These are phyloP conservation scores for Davidsoniella virescens DNA, from an alignment of 2,329 filamentous ascomycete species.

Conservation along the genomic window DNA sequence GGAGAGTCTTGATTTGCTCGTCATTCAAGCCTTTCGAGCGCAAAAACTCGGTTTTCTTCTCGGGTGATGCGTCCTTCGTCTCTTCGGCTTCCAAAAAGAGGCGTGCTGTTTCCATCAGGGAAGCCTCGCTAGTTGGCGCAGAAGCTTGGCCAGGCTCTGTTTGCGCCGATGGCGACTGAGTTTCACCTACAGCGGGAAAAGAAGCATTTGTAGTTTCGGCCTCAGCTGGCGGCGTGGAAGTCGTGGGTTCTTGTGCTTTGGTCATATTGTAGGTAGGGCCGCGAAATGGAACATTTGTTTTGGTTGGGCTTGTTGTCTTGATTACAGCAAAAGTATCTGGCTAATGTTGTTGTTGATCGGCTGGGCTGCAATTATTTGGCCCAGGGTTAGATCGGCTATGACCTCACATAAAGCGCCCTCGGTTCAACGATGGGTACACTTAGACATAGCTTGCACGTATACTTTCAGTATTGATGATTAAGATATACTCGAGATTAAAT, in stretches of 20 bases:
- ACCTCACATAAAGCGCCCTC: no score
- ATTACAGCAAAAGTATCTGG: not conserved
- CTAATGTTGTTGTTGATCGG: no score
- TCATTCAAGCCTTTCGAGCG: constrained; percentile 56
- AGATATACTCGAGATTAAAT: no score
- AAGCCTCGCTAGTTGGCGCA: not conserved
- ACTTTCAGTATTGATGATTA: no score
- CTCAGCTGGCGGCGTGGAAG: no score
- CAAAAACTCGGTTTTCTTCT: constrained; percentile 63
- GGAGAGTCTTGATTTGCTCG: constrained; percentile 50
- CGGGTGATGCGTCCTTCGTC: constrained; percentile 50
- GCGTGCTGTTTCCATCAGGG: constrained; percentile 44
- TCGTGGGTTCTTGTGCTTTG: not conserved
- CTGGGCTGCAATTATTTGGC: no score
- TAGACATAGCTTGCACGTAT: no score
- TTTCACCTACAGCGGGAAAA: not conserved
- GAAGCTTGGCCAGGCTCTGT: not conserved
- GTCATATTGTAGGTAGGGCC: not conserved
- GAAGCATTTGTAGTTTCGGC: no score
- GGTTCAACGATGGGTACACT: no score
- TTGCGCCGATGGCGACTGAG: not conserved
- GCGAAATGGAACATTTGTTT: not conserved
- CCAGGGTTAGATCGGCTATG: no score
- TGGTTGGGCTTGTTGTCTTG: not conserved
- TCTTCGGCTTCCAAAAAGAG: constrained; percentile 61